Percentiles rank a stretch among this genome's conserved stretches.
Conservation (phyloP, 2,329 filamentous ascomycete species). For the Calonectria leucothoes region DNA sequence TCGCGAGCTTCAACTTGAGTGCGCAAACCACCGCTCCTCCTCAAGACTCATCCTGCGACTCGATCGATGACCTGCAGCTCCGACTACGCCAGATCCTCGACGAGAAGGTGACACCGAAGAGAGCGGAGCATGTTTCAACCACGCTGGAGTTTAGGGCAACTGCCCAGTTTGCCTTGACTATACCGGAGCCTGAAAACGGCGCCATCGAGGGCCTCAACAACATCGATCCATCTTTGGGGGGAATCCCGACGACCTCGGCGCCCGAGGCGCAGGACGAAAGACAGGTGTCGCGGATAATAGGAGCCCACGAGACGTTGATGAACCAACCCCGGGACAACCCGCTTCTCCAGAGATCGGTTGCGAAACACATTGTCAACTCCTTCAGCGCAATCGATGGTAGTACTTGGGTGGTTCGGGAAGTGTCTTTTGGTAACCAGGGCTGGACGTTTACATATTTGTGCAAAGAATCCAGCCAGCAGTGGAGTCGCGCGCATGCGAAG, state of each 20-base stretch:
- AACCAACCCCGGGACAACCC: constrained; percentile 63
- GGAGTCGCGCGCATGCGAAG: constrained; percentile 61
- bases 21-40: constrained; percentile 34
- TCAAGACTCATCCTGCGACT: constrained; percentile 43
- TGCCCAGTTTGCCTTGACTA: constrained; percentile 55
- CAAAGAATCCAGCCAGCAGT: constrained; percentile 62
- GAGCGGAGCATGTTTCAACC: constrained; percentile 61
- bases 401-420: constrained; percentile 59
- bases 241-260: constrained; percentile 33
- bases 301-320: constrained; percentile 58
- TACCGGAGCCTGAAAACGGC: constrained; percentile 52
- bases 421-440: constrained; percentile 58
- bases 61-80: constrained; percentile 58
- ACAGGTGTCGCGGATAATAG: constrained; percentile 52
- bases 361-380: constrained; percentile 59
- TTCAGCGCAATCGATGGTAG: constrained; percentile 60
- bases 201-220: constrained; percentile 45
- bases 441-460: constrained; percentile 68
- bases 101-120: constrained; percentile 57
- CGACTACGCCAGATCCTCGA: constrained; percentile 56
- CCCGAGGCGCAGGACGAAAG: constrained; percentile 23
- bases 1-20: constrained; percentile 50
- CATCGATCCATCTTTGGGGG: constrained; percentile 50
- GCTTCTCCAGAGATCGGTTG: constrained; percentile 59
- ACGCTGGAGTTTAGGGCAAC: constrained; percentile 60